phyloP scores from a whole-genome alignment of 768 basidiomycete species.

The Kwoniella botswanensis region DNA sequence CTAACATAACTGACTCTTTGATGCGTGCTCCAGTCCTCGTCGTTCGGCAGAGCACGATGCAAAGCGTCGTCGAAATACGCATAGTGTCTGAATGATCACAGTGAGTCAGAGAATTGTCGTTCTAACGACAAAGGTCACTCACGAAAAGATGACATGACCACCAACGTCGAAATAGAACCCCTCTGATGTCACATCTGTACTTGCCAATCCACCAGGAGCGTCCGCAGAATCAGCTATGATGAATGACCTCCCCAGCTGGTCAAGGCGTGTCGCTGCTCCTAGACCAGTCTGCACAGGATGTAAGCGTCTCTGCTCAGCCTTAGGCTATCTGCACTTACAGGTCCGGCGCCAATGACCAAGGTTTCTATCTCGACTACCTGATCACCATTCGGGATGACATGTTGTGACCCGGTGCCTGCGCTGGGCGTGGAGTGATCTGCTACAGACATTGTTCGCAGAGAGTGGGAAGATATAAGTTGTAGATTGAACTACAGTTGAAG shows the following conservation, averaged over 20 bases:
- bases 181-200: constrained; percentile 57
- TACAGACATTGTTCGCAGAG: background rate
- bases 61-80: constrained; percentile 59
- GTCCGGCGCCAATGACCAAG: constrained; percentile 58
- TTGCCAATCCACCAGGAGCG: constrained; percentile 58
- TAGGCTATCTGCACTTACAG: constrained; percentile 38
- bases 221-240: constrained; percentile 54
- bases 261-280: constrained; percentile 59
- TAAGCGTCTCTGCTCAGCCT: background rate
- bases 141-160: constrained; percentile 61
- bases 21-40: constrained; percentile 59
- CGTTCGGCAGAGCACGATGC: constrained; percentile 57
- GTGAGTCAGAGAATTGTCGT: background rate
- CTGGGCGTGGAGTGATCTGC: background rate
- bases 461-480: background rate
- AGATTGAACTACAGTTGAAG: background rate
- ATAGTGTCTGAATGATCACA: constrained; percentile 51
- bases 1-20: constrained; percentile 60
- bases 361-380: constrained; percentile 40
- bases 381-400: background rate
- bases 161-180: constrained; percentile 60
- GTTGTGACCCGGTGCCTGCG: background rate
- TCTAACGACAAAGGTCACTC: constrained; percentile 6
- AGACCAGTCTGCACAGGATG: constrained; percentile 52
- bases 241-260: constrained; percentile 54